Conservation (phyloP, 768 basidiomycete genomes). For the Tricholoma furcatifolium region DNA sequence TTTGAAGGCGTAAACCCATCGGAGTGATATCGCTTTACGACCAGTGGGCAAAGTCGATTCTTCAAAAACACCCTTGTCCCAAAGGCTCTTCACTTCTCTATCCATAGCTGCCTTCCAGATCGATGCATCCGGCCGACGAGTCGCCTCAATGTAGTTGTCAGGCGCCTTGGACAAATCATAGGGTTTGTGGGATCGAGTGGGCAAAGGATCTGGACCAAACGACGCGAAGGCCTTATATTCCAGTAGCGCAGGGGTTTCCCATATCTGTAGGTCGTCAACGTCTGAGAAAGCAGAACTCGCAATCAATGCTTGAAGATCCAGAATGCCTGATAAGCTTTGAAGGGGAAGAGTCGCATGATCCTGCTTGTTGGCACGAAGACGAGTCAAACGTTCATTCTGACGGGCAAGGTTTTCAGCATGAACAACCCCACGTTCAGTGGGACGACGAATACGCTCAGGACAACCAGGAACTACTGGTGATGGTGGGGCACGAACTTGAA, state of each 20-base stretch:
- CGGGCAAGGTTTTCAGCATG: background rate
- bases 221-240: no score
- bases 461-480: background rate
- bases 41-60: slow-evolving; percentile 21
- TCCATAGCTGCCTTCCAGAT: no score
- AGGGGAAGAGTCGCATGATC: background rate
- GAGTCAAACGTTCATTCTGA: background rate
- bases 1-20: no score
- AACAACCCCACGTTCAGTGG: background rate
- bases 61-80: slow-evolving; percentile 26
- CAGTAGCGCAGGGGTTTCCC: no score
- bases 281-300: background rate
- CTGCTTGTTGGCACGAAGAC: background rate
- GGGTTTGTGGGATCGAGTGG: no score
- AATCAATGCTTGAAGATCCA: no score
- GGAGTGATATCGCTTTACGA: slow-evolving; percentile 29
- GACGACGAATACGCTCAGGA: background rate
- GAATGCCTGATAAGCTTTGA: background rate
- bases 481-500: background rate
- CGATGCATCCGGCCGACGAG: slow-evolving; percentile 8
- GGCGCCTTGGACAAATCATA: slow-evolving; percentile 15
- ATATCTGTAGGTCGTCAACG: background rate
- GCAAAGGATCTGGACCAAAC: no score
- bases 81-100: slow-evolving; percentile 13
- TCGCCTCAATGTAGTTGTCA: slow-evolving; percentile 16